phyloP scores from a whole-genome alignment of 1,284 basidiomycete genomes.

The Ceratobasidium papillatum region DNA sequence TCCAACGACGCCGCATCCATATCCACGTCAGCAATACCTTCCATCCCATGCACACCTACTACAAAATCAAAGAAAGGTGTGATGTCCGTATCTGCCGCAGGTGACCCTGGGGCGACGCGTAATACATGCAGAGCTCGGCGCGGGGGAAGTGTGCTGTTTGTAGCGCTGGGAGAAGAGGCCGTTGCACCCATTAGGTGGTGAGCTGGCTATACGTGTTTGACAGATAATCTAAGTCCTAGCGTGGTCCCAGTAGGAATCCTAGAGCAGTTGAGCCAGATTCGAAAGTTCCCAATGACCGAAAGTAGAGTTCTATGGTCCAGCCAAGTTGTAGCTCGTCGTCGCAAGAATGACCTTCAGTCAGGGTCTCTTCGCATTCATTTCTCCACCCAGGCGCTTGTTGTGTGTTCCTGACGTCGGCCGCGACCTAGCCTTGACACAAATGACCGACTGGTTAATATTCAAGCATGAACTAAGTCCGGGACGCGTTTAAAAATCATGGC shows the following conservation, averaged over 20 bases:
- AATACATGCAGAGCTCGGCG: slow-evolving; percentile 80
- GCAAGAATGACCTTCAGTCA: not conserved
- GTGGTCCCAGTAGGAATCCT: not conserved
- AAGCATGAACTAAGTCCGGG: not conserved
- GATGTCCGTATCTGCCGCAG: slow-evolving; percentile 83
- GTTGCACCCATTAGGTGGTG: slow-evolving; percentile 42
- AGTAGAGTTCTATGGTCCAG: not conserved
- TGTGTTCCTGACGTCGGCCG: too few species aligned
- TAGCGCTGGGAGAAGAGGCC: slow-evolving; percentile 57
- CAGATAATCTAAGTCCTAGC: not conserved
- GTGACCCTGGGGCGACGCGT: slow-evolving; percentile 86
- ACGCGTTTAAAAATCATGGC: not conserved
- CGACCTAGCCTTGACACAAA: too few species aligned
- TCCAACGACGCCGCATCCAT: slow-evolving; percentile 81
- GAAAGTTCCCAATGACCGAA: not conserved
- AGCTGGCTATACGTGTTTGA: not conserved
- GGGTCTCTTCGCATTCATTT: not conserved
- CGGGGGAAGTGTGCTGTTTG: slow-evolving; percentile 63
- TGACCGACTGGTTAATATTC: not conserved
- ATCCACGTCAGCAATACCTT: slow-evolving; percentile 60
- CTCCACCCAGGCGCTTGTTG: not conserved
- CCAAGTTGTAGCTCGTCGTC: not conserved
- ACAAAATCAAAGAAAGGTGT: slow-evolving; percentile 99
- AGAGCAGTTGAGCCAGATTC: not conserved
- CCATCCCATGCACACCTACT: slow-evolving; percentile 81